Base-by-base conservation (phyloP, 1,284 basidiomycete species). In the Malassezia sp. region DNA sequence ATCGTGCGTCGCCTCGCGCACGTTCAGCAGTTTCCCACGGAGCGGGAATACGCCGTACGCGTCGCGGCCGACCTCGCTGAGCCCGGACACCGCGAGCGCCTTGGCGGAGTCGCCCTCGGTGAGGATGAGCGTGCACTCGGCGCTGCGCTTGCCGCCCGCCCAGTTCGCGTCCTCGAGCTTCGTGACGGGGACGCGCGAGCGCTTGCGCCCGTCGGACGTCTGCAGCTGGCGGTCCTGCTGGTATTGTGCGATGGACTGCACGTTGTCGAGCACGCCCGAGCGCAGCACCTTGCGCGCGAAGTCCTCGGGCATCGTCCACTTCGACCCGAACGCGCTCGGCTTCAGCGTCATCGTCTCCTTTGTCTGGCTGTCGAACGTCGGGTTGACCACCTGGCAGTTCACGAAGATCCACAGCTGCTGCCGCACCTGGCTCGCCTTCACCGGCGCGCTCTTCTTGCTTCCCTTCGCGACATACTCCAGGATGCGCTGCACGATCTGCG, bases 71-170 rank as follows among this genome's bases (percentile, higher is more conserved):
- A 96, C 89, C 31, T 95, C 89, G 54, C 82, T 80, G 29, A 97
- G 78, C 50, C 93, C 93, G 33, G 90, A 87, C 23, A 97, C 83
- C 9, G 93, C 93, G 17, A 97, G 77, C 10, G 89, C 81, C 73
- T 96, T 96, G 76, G 93, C 93, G 20, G 93, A 97, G 75, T 97
- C 91, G 77, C 93, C 93, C 80, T 99, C 93, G 0, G 93, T 97
- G 15, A 99, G 76, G 57, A 99, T 97, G 49, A 99, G 78, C 0
- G 93, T 97, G 64, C 93, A 97, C 42, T 84, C 78, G 40, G 77
- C 77, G 5, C 80, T 87, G 36, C 61, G 63, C 41, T 82, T 76
- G 1, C 85, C 85, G 29, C 93, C 93, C 4, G 93, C 93, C 67
- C 91, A 93, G 76, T 97, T 97, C 31, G 93, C 93, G 63, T 99